Evolutionary conservation across 2,329 filamentous ascomycete species (phyloP), one percentile per base, ranked within the genome.

Genomic region (Aspergillus pseudoterreus): DNA sequence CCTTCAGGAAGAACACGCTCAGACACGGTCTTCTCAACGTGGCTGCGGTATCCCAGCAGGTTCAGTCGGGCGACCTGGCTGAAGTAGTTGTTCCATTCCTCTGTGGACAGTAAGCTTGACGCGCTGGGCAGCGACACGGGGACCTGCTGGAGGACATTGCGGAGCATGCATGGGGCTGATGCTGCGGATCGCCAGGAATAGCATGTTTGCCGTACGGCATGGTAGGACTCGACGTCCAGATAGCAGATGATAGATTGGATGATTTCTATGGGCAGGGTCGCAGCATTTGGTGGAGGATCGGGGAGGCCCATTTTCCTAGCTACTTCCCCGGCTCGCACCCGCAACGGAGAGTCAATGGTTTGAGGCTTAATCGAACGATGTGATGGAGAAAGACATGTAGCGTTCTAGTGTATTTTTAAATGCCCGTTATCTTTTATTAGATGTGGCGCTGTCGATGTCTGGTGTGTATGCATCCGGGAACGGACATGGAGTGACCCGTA

Each of bases 81-180:
- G 45, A 61, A 59, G 32, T 57, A 54, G 9, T 6, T 6, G 10
- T 54, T 57, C 60, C 60, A 63, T 30, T 55, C 52, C 11, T 54
- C 38, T 12, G 43, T 53, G 1, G 52, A 48, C 11, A 59, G 46
- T 21, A 39, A 15, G 9, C 52, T 27, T 10, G 49, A 43, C 21
- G 45, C 39, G 21, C 53, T 42, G 4, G 57, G 55, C 12, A 58
- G 36, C 10, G 51, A 41, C 9, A 50, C 47, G 1, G 58, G 59
- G 17, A 51, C 51, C 33, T 54, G 47, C 17, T 50, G 52, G 4
- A 62, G 42, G 14, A 47, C 42, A 21, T 45, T 47, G 9, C 49
- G 51, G 8, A 63, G 30, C 35, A 61, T 52, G 24, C 43, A 61
- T 1, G 60, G 45, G 12, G 43, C 45, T 3, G 57, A 56, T 4